Evolutionary conservation across 164 flowering plant genomes (phyloP), one percentile per base, ranked within the genome.

Genomic region (Aristolochia californica): DNA sequence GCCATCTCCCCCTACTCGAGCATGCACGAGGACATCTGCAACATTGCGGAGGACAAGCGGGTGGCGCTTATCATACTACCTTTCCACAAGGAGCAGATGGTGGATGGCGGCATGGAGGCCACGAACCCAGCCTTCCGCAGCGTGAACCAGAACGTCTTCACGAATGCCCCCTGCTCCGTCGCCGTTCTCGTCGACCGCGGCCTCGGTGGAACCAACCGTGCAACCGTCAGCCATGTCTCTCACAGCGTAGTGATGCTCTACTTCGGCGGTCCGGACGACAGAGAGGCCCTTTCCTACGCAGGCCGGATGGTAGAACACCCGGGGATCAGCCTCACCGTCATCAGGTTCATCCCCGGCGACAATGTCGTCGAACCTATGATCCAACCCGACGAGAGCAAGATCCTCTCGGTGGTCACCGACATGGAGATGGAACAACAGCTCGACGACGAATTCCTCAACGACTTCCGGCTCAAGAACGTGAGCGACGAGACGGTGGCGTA

Each of bases 21-120:
- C 27, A 69, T 69, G 72, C 72, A 69, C 43, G 75, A 72, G 40
- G 75, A 72, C 55, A 72, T 72, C 24, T 68, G 75, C 50, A 49
- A 47, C 60, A 57, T 72, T 2, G 75, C 75, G 2, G 69, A 72
- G 27, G 72, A 72, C 48, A 72, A 72, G 60, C 66, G 69, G 2
- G 58, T 56, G 0, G 58, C 72, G 16, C 38, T 72, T 10, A 64
- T 72, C 50, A 53, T 72, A 38, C 44, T 72, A 15, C 75, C 75
- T 4, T 72, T 72, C 56, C 75, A 72, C 66, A 68, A 72, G 45
- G 62, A 68, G 47, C 75, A 63, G 15, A 58, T 72, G 1, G 64
- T 65, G 15, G 75, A 67, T 22, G 74, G 74, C 13, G 69, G 66
- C 17, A 64, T 68, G 69, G 75, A 68, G 25, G 63, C 66, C 24